Evolutionary conservation across 139 green algal genomes (phyloP).

Genomic region (Ostreobium quekettii): DNA sequence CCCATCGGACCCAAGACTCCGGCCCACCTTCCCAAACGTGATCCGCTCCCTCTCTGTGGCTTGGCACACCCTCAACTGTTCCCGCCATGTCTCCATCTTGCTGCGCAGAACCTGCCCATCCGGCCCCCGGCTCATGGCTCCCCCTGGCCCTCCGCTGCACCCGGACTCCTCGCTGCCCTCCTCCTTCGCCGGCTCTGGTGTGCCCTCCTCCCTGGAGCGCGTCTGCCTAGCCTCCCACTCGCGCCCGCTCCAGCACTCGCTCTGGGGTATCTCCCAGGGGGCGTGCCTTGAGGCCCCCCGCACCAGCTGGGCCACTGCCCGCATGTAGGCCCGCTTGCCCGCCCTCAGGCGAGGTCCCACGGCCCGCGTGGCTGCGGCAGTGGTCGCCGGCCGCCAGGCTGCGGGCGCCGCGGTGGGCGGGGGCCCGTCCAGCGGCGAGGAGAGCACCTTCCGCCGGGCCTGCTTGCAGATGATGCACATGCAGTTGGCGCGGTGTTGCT

Average conservation of each 20-base stretch:
- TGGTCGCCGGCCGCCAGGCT: slow-evolving; percentile 17
- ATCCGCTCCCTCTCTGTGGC: slow-evolving; percentile 53
- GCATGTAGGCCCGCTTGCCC: slow-evolving; percentile 71
- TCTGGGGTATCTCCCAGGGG: slow-evolving; percentile 20
- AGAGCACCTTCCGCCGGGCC: slow-evolving; percentile 34
- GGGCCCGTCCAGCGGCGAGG: neutral
- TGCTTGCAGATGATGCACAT: slow-evolving; percentile 79
- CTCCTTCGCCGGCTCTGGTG: neutral
- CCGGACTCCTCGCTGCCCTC: neutral
- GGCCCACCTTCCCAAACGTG: slow-evolving; percentile 65
- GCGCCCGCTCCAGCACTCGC: slow-evolving; percentile 12
- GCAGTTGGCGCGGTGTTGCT: slow-evolving; percentile 52
- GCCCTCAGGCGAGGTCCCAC: slow-evolving; percentile 22
- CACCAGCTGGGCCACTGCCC: slow-evolving; percentile 48
- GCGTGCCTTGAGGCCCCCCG: slow-evolving; percentile 25
- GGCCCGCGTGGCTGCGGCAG: neutral
- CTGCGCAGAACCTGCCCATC: neutral
- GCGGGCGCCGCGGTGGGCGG: neutral
- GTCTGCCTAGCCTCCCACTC: slow-evolving; percentile 17
- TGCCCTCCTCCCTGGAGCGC: neutral
- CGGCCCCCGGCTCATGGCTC: neutral
- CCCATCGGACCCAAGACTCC: slow-evolving; percentile 11
- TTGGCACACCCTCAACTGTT: slow-evolving; percentile 29
- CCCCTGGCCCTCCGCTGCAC: too few species aligned
- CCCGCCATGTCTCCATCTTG: slow-evolving; percentile 34